These are phyloP conservation scores for Gossypium arboreum DNA, from an alignment of 345 rosid genomes.

Conservation along the genomic window DNA sequence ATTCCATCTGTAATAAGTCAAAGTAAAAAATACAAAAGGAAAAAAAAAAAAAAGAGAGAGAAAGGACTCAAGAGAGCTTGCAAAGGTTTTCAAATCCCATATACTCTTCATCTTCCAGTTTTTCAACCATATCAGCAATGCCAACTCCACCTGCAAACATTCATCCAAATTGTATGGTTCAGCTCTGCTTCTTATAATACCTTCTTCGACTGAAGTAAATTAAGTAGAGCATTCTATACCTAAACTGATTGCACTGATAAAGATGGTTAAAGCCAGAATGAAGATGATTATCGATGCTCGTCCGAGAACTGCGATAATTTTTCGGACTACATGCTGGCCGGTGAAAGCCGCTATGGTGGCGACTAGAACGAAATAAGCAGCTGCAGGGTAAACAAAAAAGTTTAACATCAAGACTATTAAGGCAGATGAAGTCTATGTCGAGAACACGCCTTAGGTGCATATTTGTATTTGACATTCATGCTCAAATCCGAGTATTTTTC, in stretches of 20 bases:
- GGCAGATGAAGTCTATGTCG: not conserved
- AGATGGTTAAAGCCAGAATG: slow-evolving; percentile 63
- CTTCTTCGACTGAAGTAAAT: not conserved
- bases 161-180: not conserved
- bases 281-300: slow-evolving; percentile 66
- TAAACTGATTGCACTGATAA: slow-evolving; percentile 58
- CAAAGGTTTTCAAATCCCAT: slow-evolving; percentile 74
- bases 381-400: slow-evolving; percentile 28
- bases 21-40: not conserved
- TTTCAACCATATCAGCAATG: slow-evolving; percentile 54
- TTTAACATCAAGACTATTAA: not conserved
- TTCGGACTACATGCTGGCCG: slow-evolving; percentile 64
- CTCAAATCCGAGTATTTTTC: too few relatives aligned
- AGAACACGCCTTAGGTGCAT: not conserved
- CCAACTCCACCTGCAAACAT: slow-evolving; percentile 57
- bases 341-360: slow-evolving; percentile 56
- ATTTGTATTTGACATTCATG: not conserved
- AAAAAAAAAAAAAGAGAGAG: too few relatives aligned
- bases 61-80: slow-evolving; percentile 22
- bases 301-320: slow-evolving; percentile 47
- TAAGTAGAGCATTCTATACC: slow-evolving; percentile 26
- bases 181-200: not conserved
- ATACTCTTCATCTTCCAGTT: slow-evolving; percentile 51
- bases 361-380: slow-evolving; percentile 46
- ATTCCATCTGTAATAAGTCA: not conserved